These are phyloP conservation scores for Monosporascus sp. DNA, from an alignment of 2,329 filamentous ascomycete species.

Conservation along the genomic window DNA sequence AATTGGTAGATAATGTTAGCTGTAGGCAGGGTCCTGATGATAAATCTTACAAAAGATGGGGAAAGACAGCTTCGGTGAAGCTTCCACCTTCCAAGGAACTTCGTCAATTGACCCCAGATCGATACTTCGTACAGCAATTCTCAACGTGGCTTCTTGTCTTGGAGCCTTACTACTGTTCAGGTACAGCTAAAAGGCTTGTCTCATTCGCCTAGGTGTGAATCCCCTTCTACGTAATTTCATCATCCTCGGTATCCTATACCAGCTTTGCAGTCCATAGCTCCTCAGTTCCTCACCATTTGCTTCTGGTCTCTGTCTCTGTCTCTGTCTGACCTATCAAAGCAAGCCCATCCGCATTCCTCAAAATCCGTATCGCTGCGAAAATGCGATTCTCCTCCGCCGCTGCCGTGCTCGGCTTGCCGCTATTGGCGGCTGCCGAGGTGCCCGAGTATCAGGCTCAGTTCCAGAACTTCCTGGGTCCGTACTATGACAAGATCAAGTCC, in stretches of 20 bases:
- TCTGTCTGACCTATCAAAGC: too few relatives aligned
- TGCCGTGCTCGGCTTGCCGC: slow-evolving; percentile 49
- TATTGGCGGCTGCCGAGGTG: slow-evolving; percentile 49
- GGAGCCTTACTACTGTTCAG: not conserved
- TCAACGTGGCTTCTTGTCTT: not conserved
- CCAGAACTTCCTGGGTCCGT: slow-evolving; percentile 34
- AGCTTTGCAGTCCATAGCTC: not conserved
- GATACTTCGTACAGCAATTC: too few relatives aligned
- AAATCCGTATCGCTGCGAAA: slow-evolving; percentile 19
- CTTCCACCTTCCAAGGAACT: too few relatives aligned
- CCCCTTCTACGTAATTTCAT: not conserved
- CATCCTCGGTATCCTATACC: not conserved
- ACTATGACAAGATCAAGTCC: slow-evolving; percentile 41
- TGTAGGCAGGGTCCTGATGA: too few relatives aligned
- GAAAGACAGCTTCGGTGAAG: too few relatives aligned
- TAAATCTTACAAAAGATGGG: too few relatives aligned
- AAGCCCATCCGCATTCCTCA: not conserved
- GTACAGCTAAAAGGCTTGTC: not conserved
- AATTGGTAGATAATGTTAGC: too few relatives aligned
- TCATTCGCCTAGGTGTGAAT: not conserved
- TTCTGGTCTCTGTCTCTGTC: too few relatives aligned
- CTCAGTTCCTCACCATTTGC: not conserved
- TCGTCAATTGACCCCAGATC: too few relatives aligned
- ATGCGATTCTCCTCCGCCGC: slow-evolving; percentile 55
- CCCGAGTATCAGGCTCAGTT: slow-evolving; percentile 58